These are phyloP conservation scores for Sporisorium scitamineum DNA, from an alignment of 1,284 basidiomycete species.

Conservation along the genomic window DNA sequence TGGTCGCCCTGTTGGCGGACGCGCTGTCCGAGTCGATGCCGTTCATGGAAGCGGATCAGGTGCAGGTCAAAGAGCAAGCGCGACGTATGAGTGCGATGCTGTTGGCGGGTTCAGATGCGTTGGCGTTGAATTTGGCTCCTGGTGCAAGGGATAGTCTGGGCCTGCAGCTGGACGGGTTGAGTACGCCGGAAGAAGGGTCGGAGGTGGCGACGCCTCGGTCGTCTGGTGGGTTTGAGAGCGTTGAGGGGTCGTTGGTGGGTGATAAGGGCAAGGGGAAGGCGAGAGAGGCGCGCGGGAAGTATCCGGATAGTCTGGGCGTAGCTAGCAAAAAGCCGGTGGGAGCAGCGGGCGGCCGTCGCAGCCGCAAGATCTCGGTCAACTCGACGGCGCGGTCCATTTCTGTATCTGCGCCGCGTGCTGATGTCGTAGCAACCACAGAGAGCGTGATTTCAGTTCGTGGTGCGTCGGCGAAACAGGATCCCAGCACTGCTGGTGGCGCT, in stretches of 20 bases:
- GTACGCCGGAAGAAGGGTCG: constrained; percentile 31
- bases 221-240: constrained; percentile 10
- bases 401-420: constrained; percentile 20
- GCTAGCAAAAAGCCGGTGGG: not conserved
- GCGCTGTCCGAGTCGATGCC: constrained; percentile 44
- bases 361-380: constrained; percentile 40
- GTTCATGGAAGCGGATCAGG: constrained; percentile 12
- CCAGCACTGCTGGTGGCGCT: not conserved
- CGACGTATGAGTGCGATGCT: constrained; percentile 47
- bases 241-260: not conserved
- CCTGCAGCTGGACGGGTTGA: constrained; percentile 36
- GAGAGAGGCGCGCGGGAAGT: constrained; percentile 3
- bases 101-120: constrained; percentile 45
- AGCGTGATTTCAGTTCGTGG: constrained; percentile 27
- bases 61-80: constrained; percentile 33
- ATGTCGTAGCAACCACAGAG: constrained; percentile 23
- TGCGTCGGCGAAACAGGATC: not conserved
- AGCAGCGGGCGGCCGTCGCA: constrained; percentile 5
- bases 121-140: constrained; percentile 45
- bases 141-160: constrained; percentile 44
- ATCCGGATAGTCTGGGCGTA: constrained; percentile 10
- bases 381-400: constrained; percentile 36
- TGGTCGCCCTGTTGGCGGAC: constrained; percentile 43
- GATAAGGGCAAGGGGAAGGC: constrained; percentile 10
- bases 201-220: constrained; percentile 24